Conservation (phyloP, 2,329 filamentous ascomycete species). For the Paracamarosporium sp. region DNA sequence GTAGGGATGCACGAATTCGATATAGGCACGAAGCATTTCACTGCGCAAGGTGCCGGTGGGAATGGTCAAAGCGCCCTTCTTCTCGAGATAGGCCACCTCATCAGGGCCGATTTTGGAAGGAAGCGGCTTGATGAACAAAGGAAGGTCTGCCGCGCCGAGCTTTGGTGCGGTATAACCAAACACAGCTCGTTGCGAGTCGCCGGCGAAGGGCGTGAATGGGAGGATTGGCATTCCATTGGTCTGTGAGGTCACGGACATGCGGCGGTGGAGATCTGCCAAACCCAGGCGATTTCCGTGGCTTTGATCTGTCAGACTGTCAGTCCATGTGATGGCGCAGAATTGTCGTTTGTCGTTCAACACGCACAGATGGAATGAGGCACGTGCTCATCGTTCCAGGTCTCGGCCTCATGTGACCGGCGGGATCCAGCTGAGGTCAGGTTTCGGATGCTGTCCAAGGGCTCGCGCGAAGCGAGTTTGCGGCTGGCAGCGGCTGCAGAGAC, state of each 20-base stretch:
- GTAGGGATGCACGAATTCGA: conserved; percentile 91
- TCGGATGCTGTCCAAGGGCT: conserved; percentile 44
- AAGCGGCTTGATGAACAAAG: conserved; percentile 79
- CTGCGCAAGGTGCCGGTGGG: conserved; percentile 75
- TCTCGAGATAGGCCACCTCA: conserved; percentile 81
- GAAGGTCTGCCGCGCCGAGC: conserved; percentile 55
- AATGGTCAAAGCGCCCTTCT: conserved; percentile 83
- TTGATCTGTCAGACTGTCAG: conserved; percentile 52
- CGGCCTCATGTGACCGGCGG: conserved; percentile 51
- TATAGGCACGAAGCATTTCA: conserved; percentile 80
- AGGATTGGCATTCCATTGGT: conserved; percentile 41
- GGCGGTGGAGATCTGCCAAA: conserved; percentile 54
- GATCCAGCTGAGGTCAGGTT: conserved; percentile 36
- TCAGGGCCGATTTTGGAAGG: conserved; percentile 78
- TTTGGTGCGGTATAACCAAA: conserved; percentile 58
- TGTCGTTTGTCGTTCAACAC: conserved; percentile 35
- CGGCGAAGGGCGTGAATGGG: conserved; percentile 45
- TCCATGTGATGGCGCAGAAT: conserved; percentile 15
- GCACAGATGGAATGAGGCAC: conserved; percentile 70
- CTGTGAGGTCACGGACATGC: conserved; percentile 50
- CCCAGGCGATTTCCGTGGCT: conserved; percentile 52
- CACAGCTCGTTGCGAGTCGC: conserved; percentile 40
- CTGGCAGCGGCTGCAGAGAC: conserved; percentile 18
- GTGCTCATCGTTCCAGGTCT: conserved; percentile 61
- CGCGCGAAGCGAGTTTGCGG: conserved; percentile 48